A percentile compares a stretch with the other conserved stretches of the same genome.
These are phyloP conservation scores for Acarospora socialis DNA, from an alignment of 2,329 filamentous ascomycete species.

Conservation along the genomic window DNA sequence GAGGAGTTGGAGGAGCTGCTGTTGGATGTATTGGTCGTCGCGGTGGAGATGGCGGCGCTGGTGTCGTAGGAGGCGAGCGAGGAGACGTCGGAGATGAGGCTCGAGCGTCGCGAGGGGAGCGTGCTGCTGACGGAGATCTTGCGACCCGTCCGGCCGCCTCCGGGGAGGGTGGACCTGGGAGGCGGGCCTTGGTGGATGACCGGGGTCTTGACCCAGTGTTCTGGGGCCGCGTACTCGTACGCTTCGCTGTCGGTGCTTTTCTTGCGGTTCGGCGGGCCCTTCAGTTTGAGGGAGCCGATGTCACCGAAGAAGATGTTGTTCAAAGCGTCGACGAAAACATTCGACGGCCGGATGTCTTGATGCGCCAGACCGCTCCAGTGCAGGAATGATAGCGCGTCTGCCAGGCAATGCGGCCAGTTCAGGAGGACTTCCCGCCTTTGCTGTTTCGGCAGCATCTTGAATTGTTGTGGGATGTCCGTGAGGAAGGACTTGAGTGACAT, in stretches of 20 bases:
- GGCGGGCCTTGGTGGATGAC: slow-evolving; percentile 23
- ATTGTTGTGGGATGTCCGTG: slow-evolving; percentile 26
- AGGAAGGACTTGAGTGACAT: slow-evolving; percentile 29
- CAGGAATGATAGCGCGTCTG: slow-evolving; percentile 41
- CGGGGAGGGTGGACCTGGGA: slow-evolving; percentile 22
- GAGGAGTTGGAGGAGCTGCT: slow-evolving; percentile 11
- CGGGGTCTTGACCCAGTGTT: slow-evolving; percentile 32
- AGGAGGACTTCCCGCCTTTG: slow-evolving; percentile 28
- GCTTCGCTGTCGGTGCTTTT: slow-evolving; percentile 39
- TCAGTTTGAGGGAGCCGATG: slow-evolving; percentile 39
- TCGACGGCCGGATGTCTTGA: slow-evolving; percentile 44
- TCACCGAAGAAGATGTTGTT: slow-evolving; percentile 45
- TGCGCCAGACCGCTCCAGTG: slow-evolving; percentile 42
- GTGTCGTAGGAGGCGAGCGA: slow-evolving; percentile 6
- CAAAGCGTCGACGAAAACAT: slow-evolving; percentile 42
- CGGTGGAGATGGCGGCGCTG: slow-evolving; percentile 4
- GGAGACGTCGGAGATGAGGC: slow-evolving; percentile 4
- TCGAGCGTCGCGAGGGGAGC: background rate
- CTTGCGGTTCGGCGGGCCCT: slow-evolving; percentile 20
- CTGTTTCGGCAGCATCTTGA: slow-evolving; percentile 28
- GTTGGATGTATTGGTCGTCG: slow-evolving; percentile 13
- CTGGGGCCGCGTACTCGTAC: slow-evolving; percentile 46
- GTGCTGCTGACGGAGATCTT: slow-evolving; percentile 11
- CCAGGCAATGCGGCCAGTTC: slow-evolving; percentile 36
- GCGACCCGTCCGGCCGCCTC: slow-evolving; percentile 27